Evolutionary conservation across 768 basidiomycete genomes (phyloP), one percentile per base, ranked within the genome.

Genomic region (Chalciporus piperatus): DNA sequence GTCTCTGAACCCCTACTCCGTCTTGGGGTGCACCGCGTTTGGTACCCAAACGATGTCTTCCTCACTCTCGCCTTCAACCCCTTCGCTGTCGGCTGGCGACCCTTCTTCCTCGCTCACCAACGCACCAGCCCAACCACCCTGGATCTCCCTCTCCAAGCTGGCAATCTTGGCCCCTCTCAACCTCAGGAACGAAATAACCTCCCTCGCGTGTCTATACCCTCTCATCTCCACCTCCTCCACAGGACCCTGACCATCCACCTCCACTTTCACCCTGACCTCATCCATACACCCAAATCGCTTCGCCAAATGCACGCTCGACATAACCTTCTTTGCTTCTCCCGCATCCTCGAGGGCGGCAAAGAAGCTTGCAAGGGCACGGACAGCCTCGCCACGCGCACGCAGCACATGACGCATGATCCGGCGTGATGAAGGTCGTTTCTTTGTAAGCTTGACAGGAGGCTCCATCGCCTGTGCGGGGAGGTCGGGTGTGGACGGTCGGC

Each of bases 351-450:
- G 71, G 48, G 86, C 78, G 32, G 81, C 78, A 51, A 96, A 82
- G 65, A 91, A 85, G 46, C 71, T 70, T 16, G 85, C 85, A 16
- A 98, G 79, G 6, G 84, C 83, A 53, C 84, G 82, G 32, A 85
- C 80, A 14, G 93, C 92, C 65, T 92, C 84, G 5, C 85, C 79
- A n/a, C 95, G 85, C 22, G 89, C 86, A 16, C 89, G 80, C 46
- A 98, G 75, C 50, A 97, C 89, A 70, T 97, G 92, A 17, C 91
- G 88, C 59, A 98, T 84, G 52, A 97, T 82, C 41, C 85, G 81
- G 41, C 91, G 84, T 9, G 91, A 86, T 10, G 92, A 86, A 2
- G 92, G 85, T 20, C 80, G 70, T 27, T 69, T 71, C 4, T 52
- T 60, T 55, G 74, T 69, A 20, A 50, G 37, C 35, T 48, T 37